Evolutionary conservation across 441 rosid species (phyloP).

Genomic region (Syzygium syzygioides): DNA sequence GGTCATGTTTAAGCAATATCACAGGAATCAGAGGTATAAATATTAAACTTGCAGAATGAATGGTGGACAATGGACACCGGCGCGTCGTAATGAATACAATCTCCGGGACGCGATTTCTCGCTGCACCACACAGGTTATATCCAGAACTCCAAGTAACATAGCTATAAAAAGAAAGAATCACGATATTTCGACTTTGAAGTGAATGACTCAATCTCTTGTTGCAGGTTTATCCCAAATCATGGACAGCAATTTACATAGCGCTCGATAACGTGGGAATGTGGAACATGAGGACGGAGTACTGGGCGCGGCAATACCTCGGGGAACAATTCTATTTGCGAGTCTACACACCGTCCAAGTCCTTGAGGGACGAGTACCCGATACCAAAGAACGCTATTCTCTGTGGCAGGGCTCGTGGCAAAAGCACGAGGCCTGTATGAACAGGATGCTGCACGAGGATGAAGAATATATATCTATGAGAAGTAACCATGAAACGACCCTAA

Average conservation of each 20-base stretch:
- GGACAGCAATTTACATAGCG: constrained; percentile 62
- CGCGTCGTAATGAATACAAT: constrained; percentile 48
- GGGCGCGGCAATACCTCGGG: constrained; percentile 71
- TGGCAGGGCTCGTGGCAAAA: constrained; percentile 37
- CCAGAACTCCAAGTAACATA: not conserved
- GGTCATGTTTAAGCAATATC: not conserved
- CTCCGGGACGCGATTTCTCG: constrained; percentile 57
- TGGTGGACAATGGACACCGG: constrained; percentile 46
- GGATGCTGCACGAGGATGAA: not conserved
- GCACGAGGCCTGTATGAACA: constrained; percentile 4
- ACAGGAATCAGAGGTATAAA: not conserved
- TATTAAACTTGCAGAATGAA: constrained; percentile 35
- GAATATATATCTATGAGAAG: not conserved
- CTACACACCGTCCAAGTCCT: constrained; percentile 26
- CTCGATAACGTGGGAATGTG: constrained; percentile 74
- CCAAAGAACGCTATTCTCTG: constrained; percentile 52
- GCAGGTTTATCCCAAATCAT: constrained; percentile 67
- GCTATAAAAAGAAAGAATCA: not conserved
- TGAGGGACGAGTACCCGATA: constrained; percentile 41
- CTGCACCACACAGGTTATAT: constrained; percentile 42
- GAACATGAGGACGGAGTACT: constrained; percentile 56
- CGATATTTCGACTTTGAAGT: not conserved
- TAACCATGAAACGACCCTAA: not conserved
- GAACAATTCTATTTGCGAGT: constrained; percentile 62
- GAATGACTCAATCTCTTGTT: not conserved